These are phyloP conservation scores for Dictyostelium citrinum DNA, from an alignment of 78 protist genomes.

Conservation along the genomic window DNA sequence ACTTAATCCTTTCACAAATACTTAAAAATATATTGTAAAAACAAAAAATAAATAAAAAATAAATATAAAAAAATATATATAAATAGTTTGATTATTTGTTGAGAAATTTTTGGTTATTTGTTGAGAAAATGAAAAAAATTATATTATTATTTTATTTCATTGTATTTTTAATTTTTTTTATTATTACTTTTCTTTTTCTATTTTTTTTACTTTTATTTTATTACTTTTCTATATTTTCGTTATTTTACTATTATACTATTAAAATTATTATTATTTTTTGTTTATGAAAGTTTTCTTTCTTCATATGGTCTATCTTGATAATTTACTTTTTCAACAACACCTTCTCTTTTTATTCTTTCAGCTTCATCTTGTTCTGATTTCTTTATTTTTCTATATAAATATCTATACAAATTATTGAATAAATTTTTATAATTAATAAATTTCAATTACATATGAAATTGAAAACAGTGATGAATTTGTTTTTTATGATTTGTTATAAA, in stretches of 20 bases:
- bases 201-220: too few relatives aligned
- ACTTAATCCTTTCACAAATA: not conserved
- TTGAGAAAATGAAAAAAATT: too few relatives aligned
- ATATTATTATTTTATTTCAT: not conserved
- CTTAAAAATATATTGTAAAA: not conserved
- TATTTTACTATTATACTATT: not conserved
- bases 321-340: not conserved
- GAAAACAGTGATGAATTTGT: too few relatives aligned
- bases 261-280: not conserved
- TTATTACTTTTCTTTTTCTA: not conserved
- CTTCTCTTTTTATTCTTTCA: not conserved
- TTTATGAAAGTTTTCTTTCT: conserved; percentile 5
- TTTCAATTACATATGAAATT: too few relatives aligned
- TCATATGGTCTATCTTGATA: not conserved
- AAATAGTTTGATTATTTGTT: too few relatives aligned
- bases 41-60: not conserved
- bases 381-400: conserved; percentile 8
- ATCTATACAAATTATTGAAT: not conserved
- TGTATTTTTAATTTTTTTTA: not conserved
- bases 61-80: not conserved
- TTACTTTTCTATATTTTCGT: not conserved
- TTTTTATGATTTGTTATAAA: too few relatives aligned
- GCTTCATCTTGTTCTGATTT: not conserved
- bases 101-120: not conserved
- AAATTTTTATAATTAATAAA: not conserved